These are phyloP conservation scores for Metahyphopichia silvanorum DNA, from an alignment of 805 yeast genomes.

Conservation along the genomic window DNA sequence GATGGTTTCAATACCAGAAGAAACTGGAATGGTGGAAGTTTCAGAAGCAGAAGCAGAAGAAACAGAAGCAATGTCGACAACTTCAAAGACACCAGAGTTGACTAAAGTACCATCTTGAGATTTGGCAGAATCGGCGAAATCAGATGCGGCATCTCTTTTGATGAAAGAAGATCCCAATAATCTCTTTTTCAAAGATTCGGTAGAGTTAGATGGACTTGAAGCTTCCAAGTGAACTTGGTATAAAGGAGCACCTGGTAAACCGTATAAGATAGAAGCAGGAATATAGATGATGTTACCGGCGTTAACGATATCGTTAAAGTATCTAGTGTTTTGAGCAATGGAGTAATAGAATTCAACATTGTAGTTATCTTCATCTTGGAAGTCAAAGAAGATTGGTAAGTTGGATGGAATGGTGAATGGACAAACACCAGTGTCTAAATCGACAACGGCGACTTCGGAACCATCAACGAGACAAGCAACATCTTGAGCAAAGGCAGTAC, in stretches of 20 bases:
- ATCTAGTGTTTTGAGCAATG: conserved; percentile 16
- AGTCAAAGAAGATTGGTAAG: conserved; percentile 25
- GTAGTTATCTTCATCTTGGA: conserved; percentile 26
- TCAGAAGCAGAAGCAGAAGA: conserved; percentile 5
- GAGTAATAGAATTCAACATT: conserved; percentile 34
- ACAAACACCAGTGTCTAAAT: conserved; percentile 38
- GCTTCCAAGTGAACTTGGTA: conserved; percentile 26
- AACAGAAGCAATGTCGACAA: conserved; percentile 11
- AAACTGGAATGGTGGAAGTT: conserved; percentile 6
- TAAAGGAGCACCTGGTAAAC: conserved; percentile 16
- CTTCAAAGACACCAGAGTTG: conserved; percentile 11
- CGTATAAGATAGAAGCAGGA: conserved; percentile 30
- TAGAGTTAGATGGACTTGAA: conserved; percentile 34
- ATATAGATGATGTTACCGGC: conserved; percentile 31
- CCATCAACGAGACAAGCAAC: conserved; percentile 39
- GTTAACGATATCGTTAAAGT: conserved; percentile 29
- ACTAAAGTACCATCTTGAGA: conserved; percentile 23
- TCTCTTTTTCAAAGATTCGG: conserved; percentile 40
- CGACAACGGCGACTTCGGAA: conserved; percentile 29
- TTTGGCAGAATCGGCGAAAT: conserved; percentile 19
- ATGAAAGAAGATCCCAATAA: conserved; percentile 20
- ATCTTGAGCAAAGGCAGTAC: conserved; percentile 25
- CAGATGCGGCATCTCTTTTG: conserved; percentile 30
- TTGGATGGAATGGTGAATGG: conserved; percentile 31
- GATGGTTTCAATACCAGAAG: conserved; percentile 9